Evolutionary conservation across 2,329 filamentous ascomycete species (phyloP).

Genomic region (Helotiales sp.): DNA sequence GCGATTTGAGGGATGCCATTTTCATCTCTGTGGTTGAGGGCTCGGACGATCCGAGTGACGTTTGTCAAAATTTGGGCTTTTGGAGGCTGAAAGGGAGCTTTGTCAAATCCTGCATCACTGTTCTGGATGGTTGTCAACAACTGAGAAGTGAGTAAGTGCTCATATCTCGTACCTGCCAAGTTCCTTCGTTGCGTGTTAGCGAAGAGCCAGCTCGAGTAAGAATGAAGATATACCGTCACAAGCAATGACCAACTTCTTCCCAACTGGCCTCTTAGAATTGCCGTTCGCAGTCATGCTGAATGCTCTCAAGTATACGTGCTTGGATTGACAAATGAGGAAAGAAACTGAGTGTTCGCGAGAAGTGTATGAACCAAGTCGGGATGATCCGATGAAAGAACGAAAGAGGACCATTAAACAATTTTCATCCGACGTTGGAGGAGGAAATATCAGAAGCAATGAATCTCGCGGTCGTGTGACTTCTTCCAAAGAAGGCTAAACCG

Average conservation of each 20-base stretch:
- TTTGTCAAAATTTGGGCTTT: conserved; percentile 48
- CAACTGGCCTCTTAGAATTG: conserved; percentile 10
- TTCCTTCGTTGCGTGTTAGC: conserved; percentile 14
- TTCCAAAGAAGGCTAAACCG: neutral
- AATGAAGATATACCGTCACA: conserved; percentile 24
- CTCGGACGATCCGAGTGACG: conserved; percentile 58
- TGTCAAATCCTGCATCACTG: conserved; percentile 21
- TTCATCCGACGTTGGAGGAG: neutral
- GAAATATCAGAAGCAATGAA: neutral
- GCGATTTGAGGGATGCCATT: conserved; percentile 57
- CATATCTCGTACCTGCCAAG: conserved; percentile 21
- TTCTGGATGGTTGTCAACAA: conserved; percentile 11
- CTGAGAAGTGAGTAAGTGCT: neutral
- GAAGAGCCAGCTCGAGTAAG: neutral
- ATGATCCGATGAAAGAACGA: conserved; percentile 1
- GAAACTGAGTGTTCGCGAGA: neutral
- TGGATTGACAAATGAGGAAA: neutral
- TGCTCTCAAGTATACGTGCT: neutral
- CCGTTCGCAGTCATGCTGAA: conserved; percentile 11
- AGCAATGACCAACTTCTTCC: conserved; percentile 24
- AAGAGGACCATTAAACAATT: neutral
- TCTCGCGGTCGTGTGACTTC: neutral
- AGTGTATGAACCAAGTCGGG: neutral
- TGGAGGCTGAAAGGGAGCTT: conserved; percentile 7
- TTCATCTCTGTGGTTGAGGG: conserved; percentile 50